These are phyloP conservation scores for Sphagnum magellanicum DNA, from an alignment of 228 moss, liverwort and hornwort genomes.

Conservation along the genomic window DNA sequence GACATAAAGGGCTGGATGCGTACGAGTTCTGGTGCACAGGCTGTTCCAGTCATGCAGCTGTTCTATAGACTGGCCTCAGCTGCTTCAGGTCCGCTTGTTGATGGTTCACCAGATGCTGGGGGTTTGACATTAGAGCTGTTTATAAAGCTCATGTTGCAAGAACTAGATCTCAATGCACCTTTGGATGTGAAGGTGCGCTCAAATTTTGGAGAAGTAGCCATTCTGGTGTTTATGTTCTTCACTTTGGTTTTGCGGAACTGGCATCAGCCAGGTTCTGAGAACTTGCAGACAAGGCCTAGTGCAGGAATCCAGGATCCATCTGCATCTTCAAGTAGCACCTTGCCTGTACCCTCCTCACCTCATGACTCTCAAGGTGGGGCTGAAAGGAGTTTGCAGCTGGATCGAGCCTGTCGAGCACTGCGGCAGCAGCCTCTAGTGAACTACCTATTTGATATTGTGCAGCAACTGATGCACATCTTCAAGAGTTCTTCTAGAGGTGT, in stretches of 20 bases:
- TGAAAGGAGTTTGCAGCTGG: constrained; percentile 65
- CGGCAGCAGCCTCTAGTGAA: constrained; percentile 76
- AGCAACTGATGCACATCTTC: constrained; percentile 84
- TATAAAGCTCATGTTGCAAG: constrained; percentile 86
- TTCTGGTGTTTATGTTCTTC: constrained; percentile 98
- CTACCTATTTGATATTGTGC: constrained; percentile 78
- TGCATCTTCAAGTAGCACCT: constrained; percentile 25
- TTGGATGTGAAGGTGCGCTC: constrained; percentile 76
- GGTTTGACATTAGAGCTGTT: constrained; percentile 83
- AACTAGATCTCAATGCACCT: constrained; percentile 68
- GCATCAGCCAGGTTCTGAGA: constrained; percentile 98
- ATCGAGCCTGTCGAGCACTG: constrained; percentile 77
- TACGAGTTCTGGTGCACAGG: constrained; percentile 85
- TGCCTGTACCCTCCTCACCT: constrained; percentile 23
- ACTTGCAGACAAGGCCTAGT: constrained; percentile 50
- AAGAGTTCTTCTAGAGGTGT: constrained; percentile 69
- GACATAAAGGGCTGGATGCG: constrained; percentile 99
- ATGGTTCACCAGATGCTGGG: constrained; percentile 53
- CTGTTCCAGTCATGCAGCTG: constrained; percentile 97
- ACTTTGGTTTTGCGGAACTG: constrained; percentile 89
- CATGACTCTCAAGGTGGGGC: constrained; percentile 50
- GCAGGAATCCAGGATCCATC: constrained; percentile 29
- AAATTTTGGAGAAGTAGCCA: constrained; percentile 84
- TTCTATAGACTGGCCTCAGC: constrained; percentile 98
- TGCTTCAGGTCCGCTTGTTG: constrained; percentile 85